Evolutionary conservation across 106 monocot genomes (phyloP).

Genomic region (Hemerocallis citrina): DNA sequence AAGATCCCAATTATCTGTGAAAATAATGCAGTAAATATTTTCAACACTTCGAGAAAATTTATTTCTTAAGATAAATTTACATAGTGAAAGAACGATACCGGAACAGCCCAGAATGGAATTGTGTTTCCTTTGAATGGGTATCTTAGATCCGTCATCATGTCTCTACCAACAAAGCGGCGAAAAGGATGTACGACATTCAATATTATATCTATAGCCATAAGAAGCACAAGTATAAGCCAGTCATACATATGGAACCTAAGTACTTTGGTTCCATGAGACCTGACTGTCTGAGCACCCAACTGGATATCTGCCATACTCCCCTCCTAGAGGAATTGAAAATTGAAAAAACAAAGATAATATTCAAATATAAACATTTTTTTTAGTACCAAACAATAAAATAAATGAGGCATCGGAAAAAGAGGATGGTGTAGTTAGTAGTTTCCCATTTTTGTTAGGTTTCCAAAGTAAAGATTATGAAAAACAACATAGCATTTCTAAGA

Average conservation of each 20-base stretch:
- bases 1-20: constrained; percentile 52
- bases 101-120: constrained; percentile 84
- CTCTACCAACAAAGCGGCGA: constrained; percentile 74
- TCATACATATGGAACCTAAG: constrained; percentile 79
- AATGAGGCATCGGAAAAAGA: too few species aligned
- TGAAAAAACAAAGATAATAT: too few species aligned
- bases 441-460: too few species aligned
- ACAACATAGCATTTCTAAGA: too few species aligned
- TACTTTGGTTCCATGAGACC: constrained; percentile 63
- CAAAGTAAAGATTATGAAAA: too few species aligned
- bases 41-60: background rate
- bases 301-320: constrained; percentile 58
- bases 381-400: too few species aligned
- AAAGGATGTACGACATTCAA: constrained; percentile 83
- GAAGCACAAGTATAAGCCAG: constrained; percentile 71
- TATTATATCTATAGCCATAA: constrained; percentile 41
- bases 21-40: background rate
- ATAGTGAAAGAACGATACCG: constrained; percentile 35
- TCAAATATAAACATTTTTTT: too few species aligned
- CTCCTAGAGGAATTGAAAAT: constrained; percentile 9
- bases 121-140: constrained; percentile 79
- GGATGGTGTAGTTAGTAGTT: too few species aligned
- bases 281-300: constrained; percentile 61
- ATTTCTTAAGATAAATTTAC: constrained; percentile 1
- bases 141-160: constrained; percentile 69